phyloP scores from a whole-genome alignment of 2,329 filamentous ascomycete species.

The Daldinia sp. region DNA sequence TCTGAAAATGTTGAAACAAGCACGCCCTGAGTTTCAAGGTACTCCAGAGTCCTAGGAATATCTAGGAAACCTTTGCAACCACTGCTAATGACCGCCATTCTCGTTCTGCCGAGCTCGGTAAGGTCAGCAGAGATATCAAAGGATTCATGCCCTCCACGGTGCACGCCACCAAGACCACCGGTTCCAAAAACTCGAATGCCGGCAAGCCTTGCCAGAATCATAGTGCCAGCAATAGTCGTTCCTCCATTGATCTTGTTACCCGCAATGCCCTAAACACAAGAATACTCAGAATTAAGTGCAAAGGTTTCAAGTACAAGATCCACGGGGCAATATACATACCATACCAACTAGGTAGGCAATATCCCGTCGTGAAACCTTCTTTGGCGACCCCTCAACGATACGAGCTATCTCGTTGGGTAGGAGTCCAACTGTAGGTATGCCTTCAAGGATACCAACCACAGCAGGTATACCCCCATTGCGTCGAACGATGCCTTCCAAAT shows the following conservation, averaged over 20 bases:
- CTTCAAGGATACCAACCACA: constrained; percentile 88
- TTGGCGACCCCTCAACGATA: constrained; percentile 77
- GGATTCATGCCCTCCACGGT: constrained; percentile 85
- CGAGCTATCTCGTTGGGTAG: constrained; percentile 76
- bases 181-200: constrained; percentile 95
- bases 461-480: constrained; percentile 86
- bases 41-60: constrained; percentile 87
- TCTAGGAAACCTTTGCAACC: constrained; percentile 98
- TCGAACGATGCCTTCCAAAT: constrained; percentile 85
- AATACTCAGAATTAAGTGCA: constrained; percentile 29
- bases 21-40: constrained; percentile 78
- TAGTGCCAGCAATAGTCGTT: constrained; percentile 93
- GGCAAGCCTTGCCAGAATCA: constrained; percentile 86
- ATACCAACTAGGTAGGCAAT: constrained; percentile 83
- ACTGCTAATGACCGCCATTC: constrained; percentile 87
- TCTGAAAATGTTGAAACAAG: constrained; percentile 91
- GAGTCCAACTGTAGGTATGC: constrained; percentile 84
- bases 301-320: constrained; percentile 8
- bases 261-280: constrained; percentile 64
- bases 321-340: constrained; percentile 61
- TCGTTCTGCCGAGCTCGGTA: constrained; percentile 90
- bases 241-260: constrained; percentile 83
- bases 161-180: constrained; percentile 93
- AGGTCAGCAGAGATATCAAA: constrained; percentile 97
- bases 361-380: constrained; percentile 90